phyloP scores from a whole-genome alignment of 257 asterid genomes.

The Solanum virginianum region DNA sequence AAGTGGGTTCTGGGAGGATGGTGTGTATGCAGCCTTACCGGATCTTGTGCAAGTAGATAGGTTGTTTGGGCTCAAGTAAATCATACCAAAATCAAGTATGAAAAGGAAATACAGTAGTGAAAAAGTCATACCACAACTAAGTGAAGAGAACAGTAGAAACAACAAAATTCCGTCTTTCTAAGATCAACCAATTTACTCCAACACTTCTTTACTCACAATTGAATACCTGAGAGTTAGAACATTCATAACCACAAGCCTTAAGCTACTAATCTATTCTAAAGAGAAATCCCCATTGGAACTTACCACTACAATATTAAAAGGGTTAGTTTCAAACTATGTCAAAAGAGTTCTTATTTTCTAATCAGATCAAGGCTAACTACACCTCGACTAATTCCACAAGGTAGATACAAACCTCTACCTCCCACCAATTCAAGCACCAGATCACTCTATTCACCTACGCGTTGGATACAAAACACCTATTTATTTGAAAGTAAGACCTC shows the following conservation, averaged over 20 bases:
- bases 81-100: background rate
- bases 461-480: background rate
- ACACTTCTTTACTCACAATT: background rate
- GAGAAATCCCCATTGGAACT: background rate
- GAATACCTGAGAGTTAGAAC: background rate
- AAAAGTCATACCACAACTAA: background rate
- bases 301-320: background rate
- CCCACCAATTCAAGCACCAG: background rate
- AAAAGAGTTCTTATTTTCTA: background rate
- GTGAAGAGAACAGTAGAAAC: background rate
- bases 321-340: background rate
- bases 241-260: background rate
- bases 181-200: background rate
- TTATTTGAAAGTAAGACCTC: background rate
- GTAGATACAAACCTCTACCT: background rate
- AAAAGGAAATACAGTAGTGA: background rate
- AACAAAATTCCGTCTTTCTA: background rate
- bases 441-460: background rate
- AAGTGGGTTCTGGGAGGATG: too few species aligned
- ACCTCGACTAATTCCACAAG: background rate
- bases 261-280: background rate
- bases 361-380: too few species aligned
- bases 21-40: too few species aligned
- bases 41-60: background rate
- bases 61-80: background rate